phyloP scores from a whole-genome alignment of 345 rosid species.

The Turritis glabra region DNA sequence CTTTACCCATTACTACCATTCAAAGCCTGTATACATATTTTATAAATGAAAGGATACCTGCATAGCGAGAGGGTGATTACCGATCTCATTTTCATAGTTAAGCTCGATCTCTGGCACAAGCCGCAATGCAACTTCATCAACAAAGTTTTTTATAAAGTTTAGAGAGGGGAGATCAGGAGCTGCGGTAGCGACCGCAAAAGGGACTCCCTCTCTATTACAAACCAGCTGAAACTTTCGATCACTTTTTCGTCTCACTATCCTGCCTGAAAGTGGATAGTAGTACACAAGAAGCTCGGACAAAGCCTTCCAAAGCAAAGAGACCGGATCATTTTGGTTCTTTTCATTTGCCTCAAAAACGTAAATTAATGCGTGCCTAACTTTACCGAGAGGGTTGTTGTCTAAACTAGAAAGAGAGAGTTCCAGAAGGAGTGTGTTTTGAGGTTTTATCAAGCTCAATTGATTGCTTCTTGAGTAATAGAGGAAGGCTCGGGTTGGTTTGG shows the following conservation, averaged over 20 bases:
- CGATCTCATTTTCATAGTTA: conserved; percentile 22
- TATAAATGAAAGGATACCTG: conserved; percentile 27
- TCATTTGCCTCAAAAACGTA: conserved; percentile 42
- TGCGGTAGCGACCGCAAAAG: conserved; percentile 47
- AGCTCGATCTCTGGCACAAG: conserved; percentile 32
- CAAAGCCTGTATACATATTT: not conserved
- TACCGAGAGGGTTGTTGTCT: conserved; percentile 41
- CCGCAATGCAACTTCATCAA: conserved; percentile 27
- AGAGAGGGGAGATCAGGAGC: conserved; percentile 42
- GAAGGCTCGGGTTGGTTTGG: not conserved
- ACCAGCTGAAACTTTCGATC: conserved; percentile 43
- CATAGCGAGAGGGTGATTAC: conserved; percentile 46
- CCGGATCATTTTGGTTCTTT: conserved; percentile 19
- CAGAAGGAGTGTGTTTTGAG: conserved; percentile 41
- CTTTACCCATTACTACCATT: not conserved
- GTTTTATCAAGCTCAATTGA: conserved; percentile 41
- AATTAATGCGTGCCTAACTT: conserved; percentile 39
- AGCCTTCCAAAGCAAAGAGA: conserved; percentile 43
- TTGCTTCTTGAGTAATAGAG: conserved; percentile 19
- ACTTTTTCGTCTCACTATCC: conserved; percentile 37
- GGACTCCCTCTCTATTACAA: conserved; percentile 48
- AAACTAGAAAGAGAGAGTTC: conserved; percentile 45
- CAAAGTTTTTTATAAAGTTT: conserved; percentile 43
- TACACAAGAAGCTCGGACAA: conserved; percentile 51
- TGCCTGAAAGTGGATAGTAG: conserved; percentile 56